These are phyloP conservation scores for Cyclotella distinguenda DNA, from an alignment of 108 stramenopile genomes.

Conservation along the genomic window DNA sequence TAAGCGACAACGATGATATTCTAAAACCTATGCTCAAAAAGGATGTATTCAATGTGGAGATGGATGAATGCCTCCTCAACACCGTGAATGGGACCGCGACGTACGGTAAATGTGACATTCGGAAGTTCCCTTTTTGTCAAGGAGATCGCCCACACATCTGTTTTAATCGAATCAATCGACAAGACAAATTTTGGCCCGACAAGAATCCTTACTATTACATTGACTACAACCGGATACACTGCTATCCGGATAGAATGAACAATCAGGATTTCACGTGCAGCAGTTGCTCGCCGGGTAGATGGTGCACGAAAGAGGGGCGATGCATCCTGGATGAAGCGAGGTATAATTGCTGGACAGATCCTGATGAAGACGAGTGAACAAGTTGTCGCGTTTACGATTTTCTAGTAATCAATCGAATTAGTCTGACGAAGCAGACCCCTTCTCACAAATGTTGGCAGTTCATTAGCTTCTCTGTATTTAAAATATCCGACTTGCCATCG, in stretches of 20 bases:
- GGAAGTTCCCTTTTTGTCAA: slow-evolving; percentile 41
- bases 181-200: slow-evolving; percentile 51
- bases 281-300: slow-evolving; percentile 49
- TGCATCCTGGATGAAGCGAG: slow-evolving; percentile 50
- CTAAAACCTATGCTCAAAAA: slow-evolving; percentile 39
- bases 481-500: too few species aligned
- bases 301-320: slow-evolving; percentile 43
- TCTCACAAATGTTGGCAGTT: too few species aligned
- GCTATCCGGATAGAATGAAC: slow-evolving; percentile 44
- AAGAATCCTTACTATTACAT: slow-evolving; percentile 55
- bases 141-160: slow-evolving; percentile 46
- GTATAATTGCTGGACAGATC: slow-evolving; percentile 37
- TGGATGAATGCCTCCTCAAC: slow-evolving; percentile 35
- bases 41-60: slow-evolving; percentile 25
- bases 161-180: slow-evolving; percentile 54
- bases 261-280: slow-evolving; percentile 46
- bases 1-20: slow-evolving; percentile 28
- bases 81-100: slow-evolving; percentile 10
- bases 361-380: not conserved
- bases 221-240: slow-evolving; percentile 49
- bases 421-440: not conserved
- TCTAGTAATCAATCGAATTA: not conserved
- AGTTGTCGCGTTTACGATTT: not conserved
- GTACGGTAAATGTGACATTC: slow-evolving; percentile 46
- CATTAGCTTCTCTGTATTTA: too few species aligned